These are phyloP conservation scores for Arachnomyces sp. DNA, from an alignment of 2,329 filamentous ascomycete species.

Conservation along the genomic window DNA sequence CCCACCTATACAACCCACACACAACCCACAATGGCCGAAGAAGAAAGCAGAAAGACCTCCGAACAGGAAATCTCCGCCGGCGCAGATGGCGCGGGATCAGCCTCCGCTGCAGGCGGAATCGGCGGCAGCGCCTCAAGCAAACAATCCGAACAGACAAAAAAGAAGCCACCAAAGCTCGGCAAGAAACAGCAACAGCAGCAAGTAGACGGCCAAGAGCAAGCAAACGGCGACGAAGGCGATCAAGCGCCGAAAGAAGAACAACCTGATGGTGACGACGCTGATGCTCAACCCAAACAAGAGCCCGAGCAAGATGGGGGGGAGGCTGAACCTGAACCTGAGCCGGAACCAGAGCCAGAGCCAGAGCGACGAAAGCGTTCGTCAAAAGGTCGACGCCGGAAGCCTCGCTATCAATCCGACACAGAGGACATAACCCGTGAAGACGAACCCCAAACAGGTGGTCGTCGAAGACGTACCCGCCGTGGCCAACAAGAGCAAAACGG, in stretches of 20 bases:
- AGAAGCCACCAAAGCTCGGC: constrained; percentile 15
- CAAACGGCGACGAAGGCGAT: constrained; percentile 22
- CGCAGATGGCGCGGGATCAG: constrained; percentile 19
- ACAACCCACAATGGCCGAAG: constrained; percentile 8
- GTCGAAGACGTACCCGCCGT: constrained; percentile 47
- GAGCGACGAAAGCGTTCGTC: constrained; percentile 25
- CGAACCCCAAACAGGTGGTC: constrained; percentile 39
- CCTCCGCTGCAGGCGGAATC: constrained; percentile 15
- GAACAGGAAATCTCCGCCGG: constrained; percentile 15
- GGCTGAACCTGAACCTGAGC: constrained; percentile 15
- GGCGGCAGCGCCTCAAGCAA: constrained; percentile 15
- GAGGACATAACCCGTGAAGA: constrained; percentile 49
- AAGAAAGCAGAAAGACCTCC: constrained; percentile 17
- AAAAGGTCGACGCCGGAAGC: constrained; percentile 32
- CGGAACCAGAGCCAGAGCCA: constrained; percentile 38
- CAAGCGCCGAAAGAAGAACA: constrained; percentile 36
- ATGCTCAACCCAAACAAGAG: constrained; percentile 25
- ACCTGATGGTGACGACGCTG: no score
- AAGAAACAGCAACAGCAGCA: constrained; percentile 12
- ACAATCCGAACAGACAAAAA: constrained; percentile 15
- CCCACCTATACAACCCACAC: no score
- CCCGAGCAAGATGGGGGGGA: constrained; percentile 24
- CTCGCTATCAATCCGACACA: constrained; percentile 35
- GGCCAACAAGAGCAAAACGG: constrained; percentile 38
- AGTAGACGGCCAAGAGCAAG: constrained; percentile 12